These are phyloP conservation scores for Boletus sensibilis DNA, from an alignment of 768 basidiomycete genomes.

Conservation along the genomic window DNA sequence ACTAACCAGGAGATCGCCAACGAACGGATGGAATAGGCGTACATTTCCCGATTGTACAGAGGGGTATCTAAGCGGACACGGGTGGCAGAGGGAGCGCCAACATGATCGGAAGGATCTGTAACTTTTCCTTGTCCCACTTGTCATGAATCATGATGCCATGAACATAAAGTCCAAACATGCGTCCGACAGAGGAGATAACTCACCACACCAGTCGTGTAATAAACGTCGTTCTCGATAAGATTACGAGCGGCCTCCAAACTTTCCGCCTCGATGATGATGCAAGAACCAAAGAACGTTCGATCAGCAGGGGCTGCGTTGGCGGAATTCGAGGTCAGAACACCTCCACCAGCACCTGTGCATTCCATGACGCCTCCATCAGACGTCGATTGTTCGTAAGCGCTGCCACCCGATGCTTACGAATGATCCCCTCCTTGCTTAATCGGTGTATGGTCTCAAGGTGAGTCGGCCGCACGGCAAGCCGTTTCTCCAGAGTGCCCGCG, in stretches of 20 bases:
- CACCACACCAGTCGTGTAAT: slow-evolving; percentile 27
- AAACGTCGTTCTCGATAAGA: slow-evolving; percentile 25
- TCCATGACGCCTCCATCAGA: slow-evolving; percentile 13
- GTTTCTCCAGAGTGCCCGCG: slow-evolving; percentile 49
- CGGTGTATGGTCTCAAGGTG: slow-evolving; percentile 49
- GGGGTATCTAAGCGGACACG: slow-evolving; percentile 3
- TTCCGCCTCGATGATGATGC: slow-evolving; percentile 53
- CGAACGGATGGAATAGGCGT: neutral
- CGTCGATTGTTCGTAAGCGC: neutral
- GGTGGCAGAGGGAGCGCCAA: slow-evolving; percentile 28
- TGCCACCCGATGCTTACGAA: slow-evolving; percentile 43
- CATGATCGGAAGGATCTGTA: slow-evolving; percentile 49
- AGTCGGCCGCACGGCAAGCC: slow-evolving; percentile 49
- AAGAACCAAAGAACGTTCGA: slow-evolving; percentile 59
- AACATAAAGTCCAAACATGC: neutral
- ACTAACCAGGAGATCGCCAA: neutral
- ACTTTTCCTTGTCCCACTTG: slow-evolving; percentile 60
- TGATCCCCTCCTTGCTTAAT: slow-evolving; percentile 38
- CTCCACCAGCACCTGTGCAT: slow-evolving; percentile 53
- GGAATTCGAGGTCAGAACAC: slow-evolving; percentile 55
- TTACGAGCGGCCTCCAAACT: slow-evolving; percentile 43
- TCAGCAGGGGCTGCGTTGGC: slow-evolving; percentile 43
- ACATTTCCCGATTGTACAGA: neutral
- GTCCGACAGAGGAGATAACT: neutral
- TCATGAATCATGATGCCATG: no score